Evolutionary conservation across 768 basidiomycete species (phyloP).

Genomic region (Heimioporus sp.): DNA sequence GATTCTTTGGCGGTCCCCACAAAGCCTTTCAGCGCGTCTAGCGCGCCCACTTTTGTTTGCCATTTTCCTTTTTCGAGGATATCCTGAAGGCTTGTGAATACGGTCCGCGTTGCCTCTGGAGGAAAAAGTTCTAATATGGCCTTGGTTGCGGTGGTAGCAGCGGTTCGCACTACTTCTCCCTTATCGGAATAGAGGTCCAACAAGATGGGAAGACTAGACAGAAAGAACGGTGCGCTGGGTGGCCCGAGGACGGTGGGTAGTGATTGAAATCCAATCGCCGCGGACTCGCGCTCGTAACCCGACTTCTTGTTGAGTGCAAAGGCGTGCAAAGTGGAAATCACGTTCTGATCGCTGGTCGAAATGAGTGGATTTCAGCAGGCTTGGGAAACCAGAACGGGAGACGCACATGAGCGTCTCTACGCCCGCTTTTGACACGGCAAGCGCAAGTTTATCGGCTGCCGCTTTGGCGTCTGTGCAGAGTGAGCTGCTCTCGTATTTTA

Average conservation of each 20-base stretch:
- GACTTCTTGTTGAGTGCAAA: constrained; percentile 85
- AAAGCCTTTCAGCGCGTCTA: constrained; percentile 81
- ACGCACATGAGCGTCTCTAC: constrained; percentile 60
- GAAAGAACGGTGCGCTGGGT: constrained; percentile 66
- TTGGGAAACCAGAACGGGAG: background rate
- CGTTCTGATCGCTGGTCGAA: constrained; percentile 49
- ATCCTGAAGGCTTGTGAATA: constrained; percentile 66
- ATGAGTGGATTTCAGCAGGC: constrained; percentile 15
- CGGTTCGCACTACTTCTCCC: constrained; percentile 84
- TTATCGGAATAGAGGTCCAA: constrained; percentile 92
- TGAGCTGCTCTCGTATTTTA: constrained; percentile 1
- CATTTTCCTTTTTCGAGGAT: constrained; percentile 88
- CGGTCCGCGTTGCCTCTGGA: constrained; percentile 70
- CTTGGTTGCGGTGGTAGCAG: constrained; percentile 79
- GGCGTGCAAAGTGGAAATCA: constrained; percentile 61
- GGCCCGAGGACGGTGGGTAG: constrained; percentile 69
- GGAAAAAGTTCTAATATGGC: constrained; percentile 82
- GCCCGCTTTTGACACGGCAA: constrained; percentile 63
- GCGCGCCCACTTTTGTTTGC: constrained; percentile 89
- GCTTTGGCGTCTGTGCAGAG: constrained; percentile 70
- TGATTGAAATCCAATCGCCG: constrained; percentile 77
- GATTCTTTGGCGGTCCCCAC: constrained; percentile 65
- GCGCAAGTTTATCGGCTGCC: constrained; percentile 77
- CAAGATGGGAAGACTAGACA: constrained; percentile 73
- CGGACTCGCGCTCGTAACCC: constrained; percentile 85